Evolutionary conservation across 1,284 basidiomycete species (phyloP), one percentile per base, ranked within the genome.

Genomic region (Trichosporon sp.): DNA sequence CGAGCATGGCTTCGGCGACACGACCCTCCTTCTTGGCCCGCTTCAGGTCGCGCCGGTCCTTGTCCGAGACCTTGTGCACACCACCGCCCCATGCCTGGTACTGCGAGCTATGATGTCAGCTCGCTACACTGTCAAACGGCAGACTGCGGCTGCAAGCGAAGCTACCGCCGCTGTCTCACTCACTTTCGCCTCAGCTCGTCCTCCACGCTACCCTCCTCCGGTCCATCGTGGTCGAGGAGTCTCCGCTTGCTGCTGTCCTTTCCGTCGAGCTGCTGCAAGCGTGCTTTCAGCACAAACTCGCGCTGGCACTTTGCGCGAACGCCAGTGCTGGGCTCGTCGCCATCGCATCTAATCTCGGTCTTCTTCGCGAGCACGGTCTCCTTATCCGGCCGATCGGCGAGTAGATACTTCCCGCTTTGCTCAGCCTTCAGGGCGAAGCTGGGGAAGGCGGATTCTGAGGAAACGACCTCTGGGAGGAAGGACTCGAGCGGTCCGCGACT

Each of bases 281-380:
- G 83, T 4, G 90, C 91, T 77, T 95, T 92, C 73, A 86, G 85
- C 81, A 94, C 89, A 80, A 90, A 95, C 76, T 92, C 91, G 79
- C 85, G 87, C 81, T 96, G 93, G 56, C 95, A 88, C 81, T 93
- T 93, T 62, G 95, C 86, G 85, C 87, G 89, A 77, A 93, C 92
- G 13, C 88, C 83, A 67, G 86, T 86, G 56, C 92, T 90, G 66
- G 87, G 88, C 73, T 95, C 92, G 57, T 93, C 90, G 65, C 87
- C 88, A 74, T 95, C 92, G 13, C 88, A 91, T 59, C 93, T 83
- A 21, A 96, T 79, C 65, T 89, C 85, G 54, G 92, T 75, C 60
- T 85, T 74, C 31, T 69, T 71, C 9, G 68, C 66, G 9, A 63
- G 58, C 54, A 69, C 64, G 21, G 59, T 44, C 32, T 61, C 61